Evolutionary conservation across 2,329 filamentous ascomycete genomes (phyloP), one percentile per base, ranked within the genome.

Genomic region (Hortaea sp.): DNA sequence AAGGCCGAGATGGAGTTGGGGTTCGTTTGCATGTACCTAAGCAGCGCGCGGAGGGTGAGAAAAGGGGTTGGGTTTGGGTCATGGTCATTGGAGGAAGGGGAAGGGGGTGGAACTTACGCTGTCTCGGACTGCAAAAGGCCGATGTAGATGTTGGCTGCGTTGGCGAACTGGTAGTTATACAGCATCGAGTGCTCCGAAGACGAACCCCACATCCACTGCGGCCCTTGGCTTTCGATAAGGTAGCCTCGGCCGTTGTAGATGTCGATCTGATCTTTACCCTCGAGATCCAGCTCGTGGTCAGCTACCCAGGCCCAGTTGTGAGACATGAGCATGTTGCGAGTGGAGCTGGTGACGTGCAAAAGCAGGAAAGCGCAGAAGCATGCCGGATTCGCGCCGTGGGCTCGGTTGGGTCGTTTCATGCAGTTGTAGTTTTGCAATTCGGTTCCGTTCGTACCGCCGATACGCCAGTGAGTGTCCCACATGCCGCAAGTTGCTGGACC

Each of bases 221-320:
- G 57, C 3, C 68, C 69, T 5, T 60, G 51, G 9, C 63, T 65
- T 69, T 94, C 87, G 52, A 95, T 77, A 28, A 81, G 72, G 38
- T 92, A 73, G 52, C 88, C 89, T 44, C 89, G 84, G 29, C 88
- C 89, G 61, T 86, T 92, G 75, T 84, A 95, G 56, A 95, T 78
- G 58, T 82, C 84, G 65, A 90, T 82, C 65, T 90, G 84, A 48
- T 69, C 79, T 64, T 85, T 78, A 59, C 84, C 82, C 2, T 66
- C 53, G 9, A 80, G 75, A 63, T 95, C 89, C 27, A 95, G 82
- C 62, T 94, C 86, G 69, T 95, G 90, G 63, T 95, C 89, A 0
- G 89, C 79, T 29, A 88, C 83, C 89, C 89, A 95, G 64, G 85
- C 81, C 89, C 89, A 95, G 42, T 77, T 82, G 69, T 95, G 94